phyloP scores from a whole-genome alignment of 2,329 filamentous ascomycete genomes.

The Juglanconis juglandina region DNA sequence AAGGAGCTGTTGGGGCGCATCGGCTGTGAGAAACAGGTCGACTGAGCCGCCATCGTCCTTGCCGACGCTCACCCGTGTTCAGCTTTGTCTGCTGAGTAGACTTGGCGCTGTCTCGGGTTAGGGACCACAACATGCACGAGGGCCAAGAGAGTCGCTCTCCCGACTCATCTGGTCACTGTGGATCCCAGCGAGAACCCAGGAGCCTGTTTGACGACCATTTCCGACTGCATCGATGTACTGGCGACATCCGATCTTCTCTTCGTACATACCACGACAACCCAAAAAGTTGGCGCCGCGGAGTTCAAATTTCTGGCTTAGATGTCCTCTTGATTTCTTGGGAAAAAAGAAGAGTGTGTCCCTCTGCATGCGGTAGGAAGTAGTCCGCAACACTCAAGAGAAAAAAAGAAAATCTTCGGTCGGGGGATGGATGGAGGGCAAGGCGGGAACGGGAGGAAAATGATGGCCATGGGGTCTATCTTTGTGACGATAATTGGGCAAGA shows the following conservation, averaged over 20 bases:
- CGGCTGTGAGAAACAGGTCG: constrained; percentile 74
- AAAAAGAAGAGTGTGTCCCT: neutral
- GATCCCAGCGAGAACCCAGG: too few relatives aligned
- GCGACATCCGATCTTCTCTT: constrained; percentile 16
- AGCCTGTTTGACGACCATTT: neutral
- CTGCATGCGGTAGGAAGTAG: neutral
- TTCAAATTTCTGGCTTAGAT: constrained; percentile 11
- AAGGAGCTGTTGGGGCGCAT: constrained; percentile 81
- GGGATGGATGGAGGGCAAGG: neutral
- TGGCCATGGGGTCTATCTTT: neutral
- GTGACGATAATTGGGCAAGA: neutral
- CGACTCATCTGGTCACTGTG: neutral
- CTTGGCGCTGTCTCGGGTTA: neutral
- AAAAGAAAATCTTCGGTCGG: neutral
- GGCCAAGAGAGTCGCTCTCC: neutral
- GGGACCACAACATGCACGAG: neutral
- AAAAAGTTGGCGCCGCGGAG: constrained; percentile 18
- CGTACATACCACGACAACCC: constrained; percentile 14
- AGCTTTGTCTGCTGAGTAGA: neutral
- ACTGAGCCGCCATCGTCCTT: constrained; percentile 28
- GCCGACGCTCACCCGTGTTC: neutral
- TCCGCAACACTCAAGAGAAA: neutral
- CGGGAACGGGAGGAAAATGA: neutral
- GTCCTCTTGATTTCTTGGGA: neutral
- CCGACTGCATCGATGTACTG: constrained; percentile 11